A percentile compares a stretch with the other conserved stretches of the same genome.
Evolutionary conservation across 305 asterid species (phyloP).

Genomic region (Rubia tinctorum): DNA sequence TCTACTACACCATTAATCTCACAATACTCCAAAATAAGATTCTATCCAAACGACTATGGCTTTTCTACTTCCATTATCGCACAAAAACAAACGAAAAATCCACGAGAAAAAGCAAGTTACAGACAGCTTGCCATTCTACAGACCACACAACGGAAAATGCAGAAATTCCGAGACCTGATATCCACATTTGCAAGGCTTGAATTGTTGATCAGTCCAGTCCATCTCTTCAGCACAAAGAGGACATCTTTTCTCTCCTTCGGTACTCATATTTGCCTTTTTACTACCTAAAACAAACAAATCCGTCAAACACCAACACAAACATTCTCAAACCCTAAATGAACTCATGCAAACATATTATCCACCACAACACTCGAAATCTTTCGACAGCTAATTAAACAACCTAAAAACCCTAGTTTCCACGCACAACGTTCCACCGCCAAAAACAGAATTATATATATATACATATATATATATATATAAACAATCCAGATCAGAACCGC

Average conservation of each 20-base stretch:
- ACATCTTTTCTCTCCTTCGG: slow-evolving; percentile 91
- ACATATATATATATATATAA: too few relatives aligned
- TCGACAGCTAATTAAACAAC: not conserved
- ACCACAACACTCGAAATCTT: not conserved
- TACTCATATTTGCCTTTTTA: slow-evolving; percentile 61
- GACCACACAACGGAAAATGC: slow-evolving; percentile 3
- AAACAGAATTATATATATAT: not conserved
- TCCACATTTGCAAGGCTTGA: slow-evolving; percentile 91
- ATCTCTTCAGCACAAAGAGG: slow-evolving; percentile 97
- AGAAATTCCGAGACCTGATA: slow-evolving; percentile 58
- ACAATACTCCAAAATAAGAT: not conserved
- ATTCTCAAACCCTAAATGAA: slow-evolving; percentile 20
- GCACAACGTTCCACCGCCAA: slow-evolving; percentile 22
- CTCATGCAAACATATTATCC: slow-evolving; percentile 9
- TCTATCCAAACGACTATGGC: not conserved
- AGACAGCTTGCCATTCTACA: not conserved
- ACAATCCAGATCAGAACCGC: slow-evolving; percentile 31
- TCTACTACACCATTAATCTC: slow-evolving; percentile 1
- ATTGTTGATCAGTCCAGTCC: slow-evolving; percentile 99
- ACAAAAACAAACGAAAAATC: not conserved
- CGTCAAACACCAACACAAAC: slow-evolving; percentile 17
- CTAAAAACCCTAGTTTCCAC: slow-evolving; percentile 39
- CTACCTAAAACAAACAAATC: slow-evolving; percentile 20
- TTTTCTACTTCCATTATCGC: not conserved
- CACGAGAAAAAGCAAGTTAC: not conserved